Conservation (phyloP, 768 basidiomycete species). For the Tubosaeta brunneosetosa region DNA sequence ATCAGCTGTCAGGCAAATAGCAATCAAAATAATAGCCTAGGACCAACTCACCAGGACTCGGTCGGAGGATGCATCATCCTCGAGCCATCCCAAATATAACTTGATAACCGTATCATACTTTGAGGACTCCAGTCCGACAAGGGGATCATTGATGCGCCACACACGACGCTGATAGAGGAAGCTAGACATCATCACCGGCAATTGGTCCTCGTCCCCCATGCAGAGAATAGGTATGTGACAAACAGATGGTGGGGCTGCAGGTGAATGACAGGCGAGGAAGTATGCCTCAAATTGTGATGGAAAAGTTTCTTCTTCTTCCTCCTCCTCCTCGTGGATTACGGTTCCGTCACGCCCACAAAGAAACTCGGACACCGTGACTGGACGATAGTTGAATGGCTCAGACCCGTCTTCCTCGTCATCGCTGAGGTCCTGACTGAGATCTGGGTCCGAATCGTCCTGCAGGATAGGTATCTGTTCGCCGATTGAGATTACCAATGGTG, state of each 20-base stretch:
- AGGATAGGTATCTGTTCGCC: neutral
- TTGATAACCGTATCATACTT: constrained; percentile 3
- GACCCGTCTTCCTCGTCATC: neutral
- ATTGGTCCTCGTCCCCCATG: constrained; percentile 6
- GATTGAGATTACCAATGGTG: constrained; percentile 1
- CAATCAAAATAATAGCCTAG: no score
- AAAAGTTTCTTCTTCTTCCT: neutral
- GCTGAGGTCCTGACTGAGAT: neutral
- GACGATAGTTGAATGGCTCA: neutral
- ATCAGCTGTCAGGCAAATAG: neutral
- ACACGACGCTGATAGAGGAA: constrained; percentile 3
- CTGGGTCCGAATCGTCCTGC: neutral
- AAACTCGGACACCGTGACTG: constrained; percentile 5
- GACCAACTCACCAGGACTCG: constrained; percentile 1
- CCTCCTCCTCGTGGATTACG: neutral
- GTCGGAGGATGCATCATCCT: neutral
- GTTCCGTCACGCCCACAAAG: neutral
- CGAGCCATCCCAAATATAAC: constrained; percentile 6
- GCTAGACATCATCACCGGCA: constrained; percentile 7
- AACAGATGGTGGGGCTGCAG: neutral
- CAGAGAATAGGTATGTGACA: constrained; percentile 8
- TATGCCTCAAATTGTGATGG: constrained; percentile 1
- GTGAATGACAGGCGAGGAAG: neutral
- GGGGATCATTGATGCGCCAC: constrained; percentile 4
- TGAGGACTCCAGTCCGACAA: constrained; percentile 6